These are phyloP conservation scores for Saturnispora hagleri DNA, from an alignment of 805 yeast species.

Conservation along the genomic window DNA sequence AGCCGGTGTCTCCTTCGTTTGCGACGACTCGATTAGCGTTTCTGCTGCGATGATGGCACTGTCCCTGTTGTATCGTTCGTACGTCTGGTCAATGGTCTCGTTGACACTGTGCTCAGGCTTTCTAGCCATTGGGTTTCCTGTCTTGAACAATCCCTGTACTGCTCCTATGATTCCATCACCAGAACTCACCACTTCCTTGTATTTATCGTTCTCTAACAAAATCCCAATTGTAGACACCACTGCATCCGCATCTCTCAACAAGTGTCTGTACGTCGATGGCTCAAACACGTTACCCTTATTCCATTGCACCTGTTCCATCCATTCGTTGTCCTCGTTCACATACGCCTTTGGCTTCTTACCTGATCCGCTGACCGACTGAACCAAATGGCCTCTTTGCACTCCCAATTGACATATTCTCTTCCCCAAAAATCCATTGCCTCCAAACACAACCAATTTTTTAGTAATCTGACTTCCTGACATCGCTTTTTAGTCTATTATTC, in stretches of 20 bases:
- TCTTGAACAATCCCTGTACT: constrained; percentile 35
- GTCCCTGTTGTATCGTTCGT: constrained; percentile 57
- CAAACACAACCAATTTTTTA: constrained; percentile 51
- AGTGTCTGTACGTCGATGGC: constrained; percentile 44
- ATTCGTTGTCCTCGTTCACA: constrained; percentile 26
- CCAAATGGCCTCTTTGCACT: constrained; percentile 50
- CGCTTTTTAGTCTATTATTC: not conserved
- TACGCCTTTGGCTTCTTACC: constrained; percentile 40
- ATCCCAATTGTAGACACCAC: constrained; percentile 84
- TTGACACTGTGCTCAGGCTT: constrained; percentile 12
- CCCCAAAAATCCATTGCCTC: constrained; percentile 83
- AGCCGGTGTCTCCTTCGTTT: constrained; percentile 15
- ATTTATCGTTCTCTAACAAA: constrained; percentile 56
- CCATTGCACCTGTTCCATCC: constrained; percentile 61
- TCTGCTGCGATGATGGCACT: constrained; percentile 61
- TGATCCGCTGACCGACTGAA: constrained; percentile 51
- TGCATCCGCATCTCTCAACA: constrained; percentile 42
- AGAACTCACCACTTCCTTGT: constrained; percentile 45
- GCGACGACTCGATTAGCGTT: constrained; percentile 29
- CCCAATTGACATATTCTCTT: constrained; percentile 63
- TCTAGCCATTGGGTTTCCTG: constrained; percentile 56
- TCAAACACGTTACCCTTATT: constrained; percentile 57
- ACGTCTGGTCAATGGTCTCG: constrained; percentile 30
- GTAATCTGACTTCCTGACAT: not conserved
- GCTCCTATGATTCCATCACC: constrained; percentile 24